Conservation (phyloP, 768 basidiomycete species). For the Trametes cubensis region DNA sequence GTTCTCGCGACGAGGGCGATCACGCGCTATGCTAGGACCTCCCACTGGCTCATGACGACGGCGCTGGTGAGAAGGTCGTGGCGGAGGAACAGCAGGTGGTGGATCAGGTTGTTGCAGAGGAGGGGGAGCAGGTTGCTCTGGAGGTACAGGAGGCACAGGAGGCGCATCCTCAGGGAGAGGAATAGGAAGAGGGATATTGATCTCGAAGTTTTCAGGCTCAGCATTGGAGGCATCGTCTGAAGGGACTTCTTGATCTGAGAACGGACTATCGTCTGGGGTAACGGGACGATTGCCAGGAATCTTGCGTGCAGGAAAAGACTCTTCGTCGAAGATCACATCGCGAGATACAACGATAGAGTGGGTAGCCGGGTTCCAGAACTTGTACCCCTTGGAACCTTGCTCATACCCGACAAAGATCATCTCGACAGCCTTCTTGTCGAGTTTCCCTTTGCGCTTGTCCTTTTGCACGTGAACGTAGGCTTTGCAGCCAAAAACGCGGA, state of each 20-base stretch:
- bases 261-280: not conserved
- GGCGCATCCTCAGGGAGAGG: not conserved
- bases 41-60: not conserved
- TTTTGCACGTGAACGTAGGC: no score
- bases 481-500: no score
- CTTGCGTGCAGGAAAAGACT: not conserved
- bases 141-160: not conserved
- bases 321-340: not conserved
- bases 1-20: not conserved
- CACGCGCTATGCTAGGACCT: not conserved
- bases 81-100: not conserved
- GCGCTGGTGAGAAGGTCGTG: not conserved
- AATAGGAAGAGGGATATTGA: not conserved
- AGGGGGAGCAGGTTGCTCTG: no score
- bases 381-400: not conserved
- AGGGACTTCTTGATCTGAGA: not conserved
- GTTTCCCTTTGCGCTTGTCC: not conserved
- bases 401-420: not conserved
- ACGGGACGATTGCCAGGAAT: not conserved
- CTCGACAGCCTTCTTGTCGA: conserved; percentile 1
- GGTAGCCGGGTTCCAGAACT: not conserved
- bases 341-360: not conserved
- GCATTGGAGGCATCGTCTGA: not conserved
- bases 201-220: not conserved
- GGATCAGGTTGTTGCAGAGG: no score